Evolutionary conservation across 129 eudicot species (phyloP).

Genomic region (Saussurea involucrata): DNA sequence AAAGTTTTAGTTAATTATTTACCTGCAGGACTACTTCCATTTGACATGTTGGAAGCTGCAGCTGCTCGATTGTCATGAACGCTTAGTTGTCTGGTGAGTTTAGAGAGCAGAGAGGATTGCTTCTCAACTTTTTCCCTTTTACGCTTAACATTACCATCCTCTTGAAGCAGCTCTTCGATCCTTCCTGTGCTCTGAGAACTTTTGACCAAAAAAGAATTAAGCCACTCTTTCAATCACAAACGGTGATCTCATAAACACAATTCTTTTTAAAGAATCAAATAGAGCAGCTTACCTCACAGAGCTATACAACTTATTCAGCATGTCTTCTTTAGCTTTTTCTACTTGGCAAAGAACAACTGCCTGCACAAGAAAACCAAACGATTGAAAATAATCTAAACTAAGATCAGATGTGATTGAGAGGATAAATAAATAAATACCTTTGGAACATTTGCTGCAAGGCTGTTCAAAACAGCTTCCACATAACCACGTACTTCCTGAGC

Average conservation of each 20-base stretch:
- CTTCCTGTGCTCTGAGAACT: slow-evolving; percentile 84
- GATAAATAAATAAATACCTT: slow-evolving; percentile 56
- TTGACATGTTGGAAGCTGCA: slow-evolving; percentile 68
- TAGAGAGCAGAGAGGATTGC: slow-evolving; percentile 89
- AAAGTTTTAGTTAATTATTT: slow-evolving; percentile 1
- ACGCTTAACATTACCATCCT: slow-evolving; percentile 84
- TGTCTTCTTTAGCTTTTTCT: slow-evolving; percentile 98
- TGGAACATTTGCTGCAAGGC: slow-evolving; percentile 99
- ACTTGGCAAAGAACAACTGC: slow-evolving; percentile 99
- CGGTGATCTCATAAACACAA: not conserved
- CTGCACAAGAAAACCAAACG: slow-evolving; percentile 37
- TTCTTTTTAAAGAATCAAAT: not conserved
- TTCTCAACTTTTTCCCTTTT: slow-evolving; percentile 75
- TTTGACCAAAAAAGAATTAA: not conserved
- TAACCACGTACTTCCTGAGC: slow-evolving; percentile 99
- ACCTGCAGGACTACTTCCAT: slow-evolving; percentile 69
- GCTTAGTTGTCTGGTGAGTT: slow-evolving; percentile 82
- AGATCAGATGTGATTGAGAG: not conserved
- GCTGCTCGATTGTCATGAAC: slow-evolving; percentile 93
- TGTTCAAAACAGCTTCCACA: slow-evolving; percentile 95
- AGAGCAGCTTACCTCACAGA: slow-evolving; percentile 74
- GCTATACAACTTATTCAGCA: slow-evolving; percentile 94
- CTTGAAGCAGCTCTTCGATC: slow-evolving; percentile 92
- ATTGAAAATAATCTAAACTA: not conserved
- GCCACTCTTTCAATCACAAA: not conserved